Evolutionary conservation across 371 early-diverging fungal species (phyloP).

Genomic region (Batkoa obscura): DNA sequence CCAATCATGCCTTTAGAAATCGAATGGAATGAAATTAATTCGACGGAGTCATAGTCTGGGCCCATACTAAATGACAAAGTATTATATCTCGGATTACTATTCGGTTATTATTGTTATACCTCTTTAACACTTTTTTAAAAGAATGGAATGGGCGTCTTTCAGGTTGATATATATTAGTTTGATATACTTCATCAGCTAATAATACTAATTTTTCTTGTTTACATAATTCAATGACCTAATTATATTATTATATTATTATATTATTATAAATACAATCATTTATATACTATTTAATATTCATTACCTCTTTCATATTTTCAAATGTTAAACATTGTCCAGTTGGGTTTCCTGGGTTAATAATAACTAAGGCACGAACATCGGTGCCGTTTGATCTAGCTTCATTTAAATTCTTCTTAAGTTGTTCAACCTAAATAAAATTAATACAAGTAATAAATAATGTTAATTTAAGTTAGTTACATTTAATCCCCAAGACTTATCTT

Average conservation of each 20-base stretch:
- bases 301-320: constrained; percentile 69
- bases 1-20: constrained; percentile 95
- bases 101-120: too few relatives aligned
- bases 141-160: constrained; percentile 72
- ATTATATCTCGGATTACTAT: constrained; percentile 5
- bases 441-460: too few relatives aligned
- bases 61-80: constrained; percentile 23
- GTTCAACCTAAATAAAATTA: constrained; percentile 14
- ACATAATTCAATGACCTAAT: constrained; percentile 41
- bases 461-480: constrained; percentile 15
- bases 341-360: constrained; percentile 98
- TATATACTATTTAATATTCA: background rate
- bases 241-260: background rate
- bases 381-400: constrained; percentile 49
- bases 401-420: constrained; percentile 33
- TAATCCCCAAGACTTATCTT: constrained; percentile 66
- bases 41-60: constrained; percentile 29
- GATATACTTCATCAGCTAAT: constrained; percentile 95
- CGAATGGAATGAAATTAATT: constrained; percentile 90
- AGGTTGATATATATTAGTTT: constrained; percentile 81
- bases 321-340: constrained; percentile 76
- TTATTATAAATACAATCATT: too few relatives aligned
- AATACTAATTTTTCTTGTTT: constrained; percentile 57
- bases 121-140: constrained; percentile 74
- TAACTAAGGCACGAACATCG: constrained; percentile 82